Conservation (phyloP, 257 asterid species). For the Buddleja alternifolia region DNA sequence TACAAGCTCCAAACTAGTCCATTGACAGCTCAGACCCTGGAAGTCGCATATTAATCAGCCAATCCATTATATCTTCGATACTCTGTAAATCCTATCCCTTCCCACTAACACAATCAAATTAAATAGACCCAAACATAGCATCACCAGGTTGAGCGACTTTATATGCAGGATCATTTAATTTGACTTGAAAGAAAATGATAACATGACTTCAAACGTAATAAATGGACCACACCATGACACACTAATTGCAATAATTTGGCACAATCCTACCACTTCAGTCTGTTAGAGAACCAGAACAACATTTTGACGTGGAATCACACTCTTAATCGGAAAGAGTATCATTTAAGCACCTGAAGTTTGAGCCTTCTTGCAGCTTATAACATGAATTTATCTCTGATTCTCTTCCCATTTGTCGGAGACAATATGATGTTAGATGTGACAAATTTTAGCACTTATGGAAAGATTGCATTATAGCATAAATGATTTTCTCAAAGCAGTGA, state of each 20-base stretch:
- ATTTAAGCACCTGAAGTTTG: slow-evolving; percentile 6
- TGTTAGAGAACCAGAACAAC: slow-evolving; percentile 3
- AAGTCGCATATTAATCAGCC: neutral
- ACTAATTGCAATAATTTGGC: slow-evolving; percentile 14
- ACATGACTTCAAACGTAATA: slow-evolving; percentile 4
- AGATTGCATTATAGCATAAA: slow-evolving; percentile 3
- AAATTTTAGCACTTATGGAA: slow-evolving; percentile 14
- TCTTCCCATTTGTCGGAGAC: neutral
- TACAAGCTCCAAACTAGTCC: neutral
- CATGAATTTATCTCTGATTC: too few relatives aligned
- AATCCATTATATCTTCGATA: neutral
- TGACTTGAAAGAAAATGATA: neutral
- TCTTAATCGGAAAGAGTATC: slow-evolving; percentile 4
- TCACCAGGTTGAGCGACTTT: neutral
- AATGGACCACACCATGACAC: neutral
- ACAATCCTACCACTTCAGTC: slow-evolving; percentile 1
- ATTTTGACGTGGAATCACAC: neutral
- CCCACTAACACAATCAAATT: neutral
- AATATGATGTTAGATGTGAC: neutral
- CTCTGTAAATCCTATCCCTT: neutral
- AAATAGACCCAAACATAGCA: slow-evolving; percentile 4
- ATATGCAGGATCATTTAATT: neutral
- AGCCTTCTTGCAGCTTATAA: slow-evolving; percentile 4
- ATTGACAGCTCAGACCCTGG: neutral
- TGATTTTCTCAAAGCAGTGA: neutral